These are phyloP conservation scores for Fusarium begoniae DNA, from an alignment of 2,329 filamentous ascomycete genomes.

Conservation along the genomic window DNA sequence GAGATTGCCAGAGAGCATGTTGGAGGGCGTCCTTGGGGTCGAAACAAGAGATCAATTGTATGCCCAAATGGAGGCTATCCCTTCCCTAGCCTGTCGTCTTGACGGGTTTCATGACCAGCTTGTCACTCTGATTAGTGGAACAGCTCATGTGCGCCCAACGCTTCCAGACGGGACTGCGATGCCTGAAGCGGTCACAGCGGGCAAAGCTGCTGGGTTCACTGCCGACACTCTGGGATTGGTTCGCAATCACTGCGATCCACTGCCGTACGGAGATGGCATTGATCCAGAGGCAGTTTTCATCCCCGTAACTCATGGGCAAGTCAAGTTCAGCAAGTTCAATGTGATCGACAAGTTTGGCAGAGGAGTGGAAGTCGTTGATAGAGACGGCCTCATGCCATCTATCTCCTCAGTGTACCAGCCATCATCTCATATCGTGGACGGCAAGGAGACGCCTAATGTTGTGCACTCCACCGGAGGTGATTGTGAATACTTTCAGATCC, in stretches of 20 bases:
- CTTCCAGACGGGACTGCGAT: not conserved
- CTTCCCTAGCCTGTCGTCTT: not conserved
- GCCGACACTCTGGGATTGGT: not conserved
- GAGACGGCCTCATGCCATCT: not conserved
- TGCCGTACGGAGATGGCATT: not conserved
- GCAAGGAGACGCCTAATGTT: not conserved
- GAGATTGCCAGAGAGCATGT: not conserved
- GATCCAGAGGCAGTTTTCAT: not conserved
- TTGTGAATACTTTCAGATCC: not conserved
- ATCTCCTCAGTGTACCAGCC: not conserved
- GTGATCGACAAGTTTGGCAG: not conserved
- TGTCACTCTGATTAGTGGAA: not conserved
- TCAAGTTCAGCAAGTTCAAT: not conserved
- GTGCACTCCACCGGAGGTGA: rapidly evolving
- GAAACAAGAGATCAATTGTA: not conserved
- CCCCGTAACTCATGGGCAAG: not conserved
- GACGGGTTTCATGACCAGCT: not conserved
- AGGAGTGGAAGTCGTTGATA: not conserved
- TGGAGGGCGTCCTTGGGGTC: not conserved
- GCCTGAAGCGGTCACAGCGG: rapidly evolving
- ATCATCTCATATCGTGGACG: rapidly evolving
- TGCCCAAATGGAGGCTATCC: not conserved
- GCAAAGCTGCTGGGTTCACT: not conserved
- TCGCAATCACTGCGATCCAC: not conserved
- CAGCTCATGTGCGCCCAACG: not conserved